Conservation (phyloP, 768 basidiomycete genomes). For the Lentinula detonsa region DNA sequence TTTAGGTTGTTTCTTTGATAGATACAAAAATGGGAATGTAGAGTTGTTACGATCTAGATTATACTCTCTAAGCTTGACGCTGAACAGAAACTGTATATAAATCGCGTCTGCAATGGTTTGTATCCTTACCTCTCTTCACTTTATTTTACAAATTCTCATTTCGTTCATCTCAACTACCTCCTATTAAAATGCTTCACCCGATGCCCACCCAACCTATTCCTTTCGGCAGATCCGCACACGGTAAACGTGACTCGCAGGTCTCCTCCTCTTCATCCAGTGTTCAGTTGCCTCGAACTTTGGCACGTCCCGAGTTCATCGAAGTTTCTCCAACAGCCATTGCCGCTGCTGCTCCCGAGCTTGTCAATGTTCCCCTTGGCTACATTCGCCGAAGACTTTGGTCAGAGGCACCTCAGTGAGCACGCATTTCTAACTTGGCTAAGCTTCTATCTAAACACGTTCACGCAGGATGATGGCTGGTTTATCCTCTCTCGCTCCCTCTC, state of each 20-base stretch:
- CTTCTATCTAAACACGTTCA: conserved; percentile 13
- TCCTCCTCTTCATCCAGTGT: conserved; percentile 24
- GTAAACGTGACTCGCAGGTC: conserved; percentile 23
- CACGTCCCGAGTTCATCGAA: conserved; percentile 53
- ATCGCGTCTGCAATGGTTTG: neutral
- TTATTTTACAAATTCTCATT: neutral
- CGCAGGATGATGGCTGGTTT: conserved; percentile 51
- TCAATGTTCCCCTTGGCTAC: conserved; percentile 60
- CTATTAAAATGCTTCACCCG: conserved; percentile 20
- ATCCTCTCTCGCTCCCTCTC: conserved; percentile 43
- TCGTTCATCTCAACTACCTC: neutral
- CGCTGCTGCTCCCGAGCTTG: conserved; percentile 64
- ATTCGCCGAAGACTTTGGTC: conserved; percentile 55
- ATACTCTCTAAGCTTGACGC: neutral
- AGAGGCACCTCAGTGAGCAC: conserved; percentile 32
- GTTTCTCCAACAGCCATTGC: conserved; percentile 53
- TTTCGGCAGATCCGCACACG: conserved; percentile 31
- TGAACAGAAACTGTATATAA: neutral
- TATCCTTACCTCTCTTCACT: neutral
- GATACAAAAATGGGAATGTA: neutral
- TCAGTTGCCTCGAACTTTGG: conserved; percentile 68
- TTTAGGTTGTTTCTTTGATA: conserved; percentile 1
- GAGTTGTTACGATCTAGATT: neutral
- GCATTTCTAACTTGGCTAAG: conserved; percentile 15
- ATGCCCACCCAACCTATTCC: conserved; percentile 37